Evolutionary conservation across 139 green algal species (phyloP), one percentile per base, ranked within the genome.

Genomic region (Chlorella sp.): DNA sequence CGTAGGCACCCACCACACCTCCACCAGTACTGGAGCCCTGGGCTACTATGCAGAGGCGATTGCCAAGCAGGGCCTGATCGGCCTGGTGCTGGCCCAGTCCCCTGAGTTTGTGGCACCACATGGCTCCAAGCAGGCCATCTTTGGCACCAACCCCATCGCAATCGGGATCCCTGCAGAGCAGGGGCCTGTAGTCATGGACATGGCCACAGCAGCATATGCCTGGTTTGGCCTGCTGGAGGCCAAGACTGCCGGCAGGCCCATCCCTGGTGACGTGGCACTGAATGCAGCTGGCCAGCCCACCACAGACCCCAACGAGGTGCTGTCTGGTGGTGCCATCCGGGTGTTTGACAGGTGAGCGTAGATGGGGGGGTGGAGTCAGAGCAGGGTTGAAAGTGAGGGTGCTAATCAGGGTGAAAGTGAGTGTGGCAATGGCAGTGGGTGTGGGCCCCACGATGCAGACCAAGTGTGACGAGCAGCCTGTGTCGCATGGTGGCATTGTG

Each of bases 131-230:
- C 71, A 95, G 71, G 78, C 87, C 24, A 82, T 95, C 35, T 93
- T 93, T 75, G 90, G 90, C 35, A 95, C 90, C 67, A 93, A 95
- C 76, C 90, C 90, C 36, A 91, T 95, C 69, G 87, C 82, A n/a
- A 75, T 89, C 36, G 3, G 27, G 27, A 34, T 23, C 62, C 77
- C 6, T 65, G 35, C 17, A 24, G 10, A 10, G 10, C 42, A 55
- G 10, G 17, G 10, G 0, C 76, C 83, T 6, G 62, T 93, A 10
- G 77, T 85, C 1, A 80, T 93, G 50, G 89, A 94, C 82, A 90
- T 94, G 83, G 86, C 89, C 22, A 95, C 90, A 17, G 78, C 85
- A 49, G 89, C 89, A 29, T 90, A 84, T 61, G 77, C 88, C 10
- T 91, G 85, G 85, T 93, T 92, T 81, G 88, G 84, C 0, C 71